These are phyloP conservation scores for Trichoderma sp. DNA, from an alignment of 2,329 filamentous ascomycete species.

Conservation along the genomic window DNA sequence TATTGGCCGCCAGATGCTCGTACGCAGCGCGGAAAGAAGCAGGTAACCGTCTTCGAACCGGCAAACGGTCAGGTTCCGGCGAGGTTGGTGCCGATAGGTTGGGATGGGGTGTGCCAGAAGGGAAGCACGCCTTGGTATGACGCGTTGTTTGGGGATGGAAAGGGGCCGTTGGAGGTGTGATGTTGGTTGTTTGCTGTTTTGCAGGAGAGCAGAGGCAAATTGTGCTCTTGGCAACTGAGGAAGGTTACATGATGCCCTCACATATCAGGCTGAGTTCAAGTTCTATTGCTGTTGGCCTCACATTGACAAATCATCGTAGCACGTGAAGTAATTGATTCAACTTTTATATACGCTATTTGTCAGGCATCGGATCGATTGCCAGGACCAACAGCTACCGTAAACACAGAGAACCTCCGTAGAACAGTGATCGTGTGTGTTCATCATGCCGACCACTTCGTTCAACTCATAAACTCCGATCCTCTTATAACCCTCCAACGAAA, in stretches of 20 bases:
- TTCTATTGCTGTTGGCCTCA: not conserved
- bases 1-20: slow-evolving; percentile 13
- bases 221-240: not conserved
- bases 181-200: too few species aligned
- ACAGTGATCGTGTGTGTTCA: too few species aligned
- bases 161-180: not conserved
- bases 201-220: too few species aligned
- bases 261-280: not conserved
- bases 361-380: too few species aligned
- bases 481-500: too few species aligned
- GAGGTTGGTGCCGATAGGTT: not conserved
- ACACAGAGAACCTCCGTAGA: too few species aligned
- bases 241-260: not conserved
- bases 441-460: too few species aligned
- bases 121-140: slow-evolving; percentile 11
- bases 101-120: slow-evolving; percentile 15
- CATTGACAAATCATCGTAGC: too few species aligned
- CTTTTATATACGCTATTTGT: too few species aligned
- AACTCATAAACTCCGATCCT: too few species aligned
- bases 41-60: slow-evolving; percentile 7
- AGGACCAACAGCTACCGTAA: too few species aligned
- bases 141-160: slow-evolving; percentile 9
- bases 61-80: not conserved
- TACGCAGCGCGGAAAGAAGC: not conserved
- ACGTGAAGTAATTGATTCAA: too few species aligned